These are phyloP conservation scores for Euphorbia corollata DNA, from an alignment of 441 rosid genomes.

Conservation along the genomic window DNA sequence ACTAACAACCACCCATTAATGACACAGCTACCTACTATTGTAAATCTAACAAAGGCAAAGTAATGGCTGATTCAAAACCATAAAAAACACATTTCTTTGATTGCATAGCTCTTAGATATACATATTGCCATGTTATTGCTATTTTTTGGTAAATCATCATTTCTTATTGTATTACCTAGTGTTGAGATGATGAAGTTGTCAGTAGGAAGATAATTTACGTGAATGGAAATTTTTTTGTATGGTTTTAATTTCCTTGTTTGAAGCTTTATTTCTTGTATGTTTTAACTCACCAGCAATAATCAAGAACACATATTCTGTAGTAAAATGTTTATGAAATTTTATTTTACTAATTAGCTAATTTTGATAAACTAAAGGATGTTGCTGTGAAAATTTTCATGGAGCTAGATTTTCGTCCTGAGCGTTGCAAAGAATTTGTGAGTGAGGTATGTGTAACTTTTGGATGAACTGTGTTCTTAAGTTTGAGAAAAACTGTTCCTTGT, in stretches of 20 bases:
- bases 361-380: slow-evolving; percentile 65
- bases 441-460: slow-evolving; percentile 45
- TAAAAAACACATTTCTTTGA: neutral
- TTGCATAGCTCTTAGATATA: neutral
- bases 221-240: no score
- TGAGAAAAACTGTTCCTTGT: slow-evolving; percentile 5
- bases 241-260: neutral
- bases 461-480: slow-evolving; percentile 9
- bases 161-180: neutral
- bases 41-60: no score
- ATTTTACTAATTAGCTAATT: neutral
- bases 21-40: no score
- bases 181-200: neutral
- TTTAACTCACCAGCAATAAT: neutral
- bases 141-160: neutral
- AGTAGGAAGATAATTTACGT: neutral
- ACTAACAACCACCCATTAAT: no score
- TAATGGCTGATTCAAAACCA: no score
- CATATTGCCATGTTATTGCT: neutral
- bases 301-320: neutral
- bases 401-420: slow-evolving; percentile 89
- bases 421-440: slow-evolving; percentile 77
- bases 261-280: slow-evolving; percentile 2
- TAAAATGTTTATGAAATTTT: neutral
- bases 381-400: slow-evolving; percentile 99